Conservation (phyloP, 1,284 basidiomycete genomes). For the Austroboletus niveus region DNA sequence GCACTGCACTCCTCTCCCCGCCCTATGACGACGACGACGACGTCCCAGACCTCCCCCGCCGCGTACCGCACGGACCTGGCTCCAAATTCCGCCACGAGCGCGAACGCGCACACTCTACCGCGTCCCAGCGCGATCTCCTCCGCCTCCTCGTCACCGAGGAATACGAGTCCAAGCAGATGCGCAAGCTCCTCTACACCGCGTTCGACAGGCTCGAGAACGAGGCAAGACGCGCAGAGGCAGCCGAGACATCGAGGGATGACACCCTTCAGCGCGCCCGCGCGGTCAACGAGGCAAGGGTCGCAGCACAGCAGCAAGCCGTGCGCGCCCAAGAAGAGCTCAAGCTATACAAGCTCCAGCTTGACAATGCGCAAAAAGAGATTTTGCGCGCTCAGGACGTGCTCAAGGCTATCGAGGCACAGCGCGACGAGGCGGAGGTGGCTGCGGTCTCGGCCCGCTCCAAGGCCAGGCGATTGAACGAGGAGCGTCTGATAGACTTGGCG, state of each 20-base stretch:
- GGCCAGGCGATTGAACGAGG: constrained; percentile 48
- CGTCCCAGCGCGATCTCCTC: constrained; percentile 45
- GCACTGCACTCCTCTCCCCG: constrained; percentile 27
- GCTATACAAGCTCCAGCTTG: constrained; percentile 61
- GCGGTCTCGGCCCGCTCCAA: constrained; percentile 45
- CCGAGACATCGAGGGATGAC: constrained; percentile 50
- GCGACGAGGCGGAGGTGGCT: constrained; percentile 49
- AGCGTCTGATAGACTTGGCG: constrained; percentile 45
- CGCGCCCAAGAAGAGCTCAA: constrained; percentile 53
- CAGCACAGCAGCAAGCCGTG: constrained; percentile 50
- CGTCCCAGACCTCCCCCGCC: constrained; percentile 3
- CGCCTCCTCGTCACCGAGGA: constrained; percentile 53
- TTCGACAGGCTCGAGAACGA: constrained; percentile 54
- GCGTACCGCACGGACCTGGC: constrained; percentile 26
- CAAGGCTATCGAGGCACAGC: constrained; percentile 43
- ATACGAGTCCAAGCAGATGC: constrained; percentile 51
- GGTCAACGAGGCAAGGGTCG: constrained; percentile 49
- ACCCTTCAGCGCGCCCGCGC: constrained; percentile 48
- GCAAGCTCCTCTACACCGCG: constrained; percentile 49
- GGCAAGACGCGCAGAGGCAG: constrained; percentile 48
- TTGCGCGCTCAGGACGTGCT: constrained; percentile 45
- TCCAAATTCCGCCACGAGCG: constrained; percentile 32
- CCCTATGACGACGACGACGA: constrained; percentile 9
- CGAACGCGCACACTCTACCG: constrained; percentile 32
- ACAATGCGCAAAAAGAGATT: constrained; percentile 62